phyloP scores from a whole-genome alignment of 805 yeast species.

The Wickerhamiella domercqiae region DNA sequence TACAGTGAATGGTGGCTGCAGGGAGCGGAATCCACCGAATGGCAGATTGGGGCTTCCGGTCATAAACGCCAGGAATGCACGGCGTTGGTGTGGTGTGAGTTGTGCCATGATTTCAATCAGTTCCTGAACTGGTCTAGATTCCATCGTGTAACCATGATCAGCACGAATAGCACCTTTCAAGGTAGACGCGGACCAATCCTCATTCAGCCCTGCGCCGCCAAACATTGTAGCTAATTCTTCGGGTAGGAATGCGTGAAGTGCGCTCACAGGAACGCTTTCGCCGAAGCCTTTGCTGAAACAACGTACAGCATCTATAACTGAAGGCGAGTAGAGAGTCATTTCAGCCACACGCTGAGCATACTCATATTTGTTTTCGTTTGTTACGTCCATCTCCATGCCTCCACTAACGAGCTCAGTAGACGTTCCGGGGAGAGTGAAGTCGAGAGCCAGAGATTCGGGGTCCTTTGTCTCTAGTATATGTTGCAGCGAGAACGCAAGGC shows the following conservation, averaged over 20 bases:
- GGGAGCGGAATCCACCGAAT: slow-evolving; percentile 76
- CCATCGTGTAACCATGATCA: slow-evolving; percentile 76
- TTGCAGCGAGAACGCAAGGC: slow-evolving; percentile 11
- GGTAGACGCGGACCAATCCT: slow-evolving; percentile 60
- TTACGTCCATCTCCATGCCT: slow-evolving; percentile 40
- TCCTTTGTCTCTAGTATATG: slow-evolving; percentile 22
- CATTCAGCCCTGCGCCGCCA: slow-evolving; percentile 49
- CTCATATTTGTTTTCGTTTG: slow-evolving; percentile 36
- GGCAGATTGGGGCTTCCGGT: slow-evolving; percentile 93
- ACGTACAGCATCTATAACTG: slow-evolving; percentile 34
- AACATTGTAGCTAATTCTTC: slow-evolving; percentile 56
- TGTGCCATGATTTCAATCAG: slow-evolving; percentile 46
- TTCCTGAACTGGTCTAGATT: slow-evolving; percentile 45
- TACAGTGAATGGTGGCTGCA: slow-evolving; percentile 73
- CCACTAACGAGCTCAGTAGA: slow-evolving; percentile 40
- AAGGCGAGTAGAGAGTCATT: slow-evolving; percentile 32
- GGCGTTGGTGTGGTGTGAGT: slow-evolving; percentile 39
- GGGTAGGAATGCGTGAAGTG: slow-evolving; percentile 57
- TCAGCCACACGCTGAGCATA: slow-evolving; percentile 47
- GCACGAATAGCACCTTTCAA: slow-evolving; percentile 52
- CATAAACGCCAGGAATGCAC: slow-evolving; percentile 68
- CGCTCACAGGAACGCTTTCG: slow-evolving; percentile 60
- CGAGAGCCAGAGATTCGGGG: slow-evolving; percentile 41
- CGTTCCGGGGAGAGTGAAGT: slow-evolving; percentile 67
- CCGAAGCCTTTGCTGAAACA: slow-evolving; percentile 67